These are phyloP conservation scores for Camillea tinctor DNA, from an alignment of 2,329 filamentous ascomycete genomes.

Conservation along the genomic window DNA sequence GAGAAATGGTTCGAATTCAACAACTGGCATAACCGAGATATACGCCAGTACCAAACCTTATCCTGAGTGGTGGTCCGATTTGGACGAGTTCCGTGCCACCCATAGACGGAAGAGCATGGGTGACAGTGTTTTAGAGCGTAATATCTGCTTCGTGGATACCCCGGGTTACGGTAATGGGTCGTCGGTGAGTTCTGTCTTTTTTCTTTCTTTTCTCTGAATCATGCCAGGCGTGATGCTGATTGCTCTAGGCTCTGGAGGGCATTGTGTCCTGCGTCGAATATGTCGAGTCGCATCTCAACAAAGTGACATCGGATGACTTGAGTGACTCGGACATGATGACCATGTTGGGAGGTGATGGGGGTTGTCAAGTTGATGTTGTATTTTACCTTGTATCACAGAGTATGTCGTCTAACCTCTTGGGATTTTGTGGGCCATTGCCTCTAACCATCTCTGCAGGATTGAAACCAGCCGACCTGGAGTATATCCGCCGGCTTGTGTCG, in stretches of 20 bases:
- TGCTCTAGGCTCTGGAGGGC: conserved; percentile 44
- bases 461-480: conserved; percentile 65
- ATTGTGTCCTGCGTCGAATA: conserved; percentile 66
- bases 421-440: background rate
- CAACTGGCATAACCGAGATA: conserved; percentile 59
- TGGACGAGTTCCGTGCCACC: conserved; percentile 62
- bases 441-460: conserved; percentile 42
- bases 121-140: conserved; percentile 81
- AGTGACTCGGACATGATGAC: conserved; percentile 72
- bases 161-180: conserved; percentile 58
- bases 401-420: conserved; percentile 40
- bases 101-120: conserved; percentile 67
- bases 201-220: background rate
- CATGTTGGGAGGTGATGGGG: conserved; percentile 77
- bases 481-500: conserved; percentile 65
- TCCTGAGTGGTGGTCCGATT: conserved; percentile 84
- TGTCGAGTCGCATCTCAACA: conserved; percentile 66
- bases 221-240: conserved; percentile 13
- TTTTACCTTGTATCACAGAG: conserved; percentile 77
- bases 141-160: conserved; percentile 91
- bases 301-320: conserved; percentile 62
- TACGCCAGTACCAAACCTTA: conserved; percentile 82
- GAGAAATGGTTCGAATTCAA: conserved; percentile 30
- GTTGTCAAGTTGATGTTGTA: conserved; percentile 79
- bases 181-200: conserved; percentile 44